A percentile compares a stretch with the other conserved stretches of the same genome.
phyloP scores from a whole-genome alignment of 176 grass and related monocot genomes.

The Echinochloa phyllopogon region DNA sequence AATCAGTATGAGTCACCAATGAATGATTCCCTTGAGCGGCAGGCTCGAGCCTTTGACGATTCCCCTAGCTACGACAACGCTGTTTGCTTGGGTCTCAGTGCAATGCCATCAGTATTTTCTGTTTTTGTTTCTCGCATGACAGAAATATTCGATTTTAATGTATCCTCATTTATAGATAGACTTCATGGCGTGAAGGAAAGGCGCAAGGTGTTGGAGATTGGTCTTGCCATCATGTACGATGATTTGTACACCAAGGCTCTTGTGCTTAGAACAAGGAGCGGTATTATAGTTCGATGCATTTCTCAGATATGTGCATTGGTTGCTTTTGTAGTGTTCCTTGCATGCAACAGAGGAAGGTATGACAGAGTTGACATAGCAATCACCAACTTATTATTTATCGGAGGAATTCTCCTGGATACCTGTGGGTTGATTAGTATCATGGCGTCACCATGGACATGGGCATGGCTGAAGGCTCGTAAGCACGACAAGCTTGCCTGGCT shows the following conservation, averaged over 20 bases:
- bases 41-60: too few species aligned
- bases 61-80: neutral
- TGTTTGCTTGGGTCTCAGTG: neutral
- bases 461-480: neutral
- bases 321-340: conserved; percentile 7
- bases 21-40: too few species aligned
- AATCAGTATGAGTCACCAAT: neutral
- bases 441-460: neutral
- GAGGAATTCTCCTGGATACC: neutral
- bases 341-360: neutral
- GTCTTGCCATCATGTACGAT: neutral
- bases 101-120: neutral
- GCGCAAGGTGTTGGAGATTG: neutral
- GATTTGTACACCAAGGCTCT: conserved; percentile 29
- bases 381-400: neutral
- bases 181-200: too few species aligned
- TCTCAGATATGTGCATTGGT: neutral
- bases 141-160: too few species aligned
- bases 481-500: neutral
- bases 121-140: neutral
- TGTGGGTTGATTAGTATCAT: neutral
- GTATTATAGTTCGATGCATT: neutral
- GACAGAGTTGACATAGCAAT: neutral
- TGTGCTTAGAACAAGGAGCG: neutral
- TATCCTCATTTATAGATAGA: neutral